Evolutionary conservation across 2,329 filamentous ascomycete species (phyloP).

Genomic region (Rugonectria rugulosa): DNA sequence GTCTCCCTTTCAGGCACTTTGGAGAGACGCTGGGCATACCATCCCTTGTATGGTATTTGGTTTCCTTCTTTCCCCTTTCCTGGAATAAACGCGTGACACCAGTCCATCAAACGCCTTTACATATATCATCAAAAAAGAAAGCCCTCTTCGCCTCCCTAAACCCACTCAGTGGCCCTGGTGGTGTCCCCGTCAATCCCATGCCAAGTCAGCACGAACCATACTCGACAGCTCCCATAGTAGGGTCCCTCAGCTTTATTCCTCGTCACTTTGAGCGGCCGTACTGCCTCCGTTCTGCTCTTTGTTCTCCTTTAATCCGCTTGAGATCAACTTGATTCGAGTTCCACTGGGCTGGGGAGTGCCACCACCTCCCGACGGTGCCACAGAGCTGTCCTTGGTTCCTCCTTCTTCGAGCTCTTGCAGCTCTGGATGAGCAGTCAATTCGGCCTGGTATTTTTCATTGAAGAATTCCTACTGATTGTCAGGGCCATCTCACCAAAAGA

Average conservation of each 20-base stretch:
- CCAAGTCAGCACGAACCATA: background rate
- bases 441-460: constrained; percentile 60
- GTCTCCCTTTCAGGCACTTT: constrained; percentile 11
- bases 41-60: constrained; percentile 40
- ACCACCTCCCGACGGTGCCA: constrained; percentile 62
- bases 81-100: constrained; percentile 38
- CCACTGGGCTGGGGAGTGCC: constrained; percentile 71
- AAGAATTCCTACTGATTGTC: constrained; percentile 62
- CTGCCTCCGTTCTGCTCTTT: constrained; percentile 50
- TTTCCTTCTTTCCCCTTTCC: constrained; percentile 34
- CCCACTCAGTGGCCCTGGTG: constrained; percentile 22
- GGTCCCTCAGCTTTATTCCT: constrained; percentile 49
- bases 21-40: constrained; percentile 24
- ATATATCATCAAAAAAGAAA: constrained; percentile 44
- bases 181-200: constrained; percentile 10
- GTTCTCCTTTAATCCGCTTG: constrained; percentile 46
- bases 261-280: constrained; percentile 58
- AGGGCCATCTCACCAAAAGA: constrained; percentile 31
- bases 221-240: constrained; percentile 7
- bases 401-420: constrained; percentile 63
- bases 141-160: constrained; percentile 20
- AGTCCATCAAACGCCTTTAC: constrained; percentile 40
- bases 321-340: constrained; percentile 75
- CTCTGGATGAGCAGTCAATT: constrained; percentile 61
- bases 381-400: constrained; percentile 46